phyloP scores from a whole-genome alignment of 768 basidiomycete species.

The Rickenella mellea region DNA sequence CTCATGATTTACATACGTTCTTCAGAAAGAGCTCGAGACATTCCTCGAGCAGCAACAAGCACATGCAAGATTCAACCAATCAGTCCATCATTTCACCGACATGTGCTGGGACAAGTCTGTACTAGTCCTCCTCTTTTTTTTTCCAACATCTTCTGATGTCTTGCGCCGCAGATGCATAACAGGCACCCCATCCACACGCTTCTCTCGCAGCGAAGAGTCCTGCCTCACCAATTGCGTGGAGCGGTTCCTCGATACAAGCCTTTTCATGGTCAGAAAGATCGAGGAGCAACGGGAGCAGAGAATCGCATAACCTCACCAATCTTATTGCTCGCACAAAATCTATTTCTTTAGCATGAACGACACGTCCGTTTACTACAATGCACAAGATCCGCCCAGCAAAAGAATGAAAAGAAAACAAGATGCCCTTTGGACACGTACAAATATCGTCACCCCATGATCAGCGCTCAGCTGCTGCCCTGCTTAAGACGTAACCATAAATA shows the following conservation, averaged over 20 bases:
- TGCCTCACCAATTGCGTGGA: conserved; percentile 89
- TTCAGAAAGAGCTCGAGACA: conserved; percentile 69
- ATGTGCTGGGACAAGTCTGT: conserved; percentile 91
- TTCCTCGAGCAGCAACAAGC: conserved; percentile 82
- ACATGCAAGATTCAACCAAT: conserved; percentile 58
- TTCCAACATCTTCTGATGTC: background rate
- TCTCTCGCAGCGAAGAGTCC: conserved; percentile 69
- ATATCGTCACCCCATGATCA: no score
- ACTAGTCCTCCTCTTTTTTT: conserved; percentile 1
- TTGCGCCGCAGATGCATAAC: conserved; percentile 59
- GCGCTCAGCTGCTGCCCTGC: no score
- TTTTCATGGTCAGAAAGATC: conserved; percentile 70
- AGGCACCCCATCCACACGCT: conserved; percentile 64
- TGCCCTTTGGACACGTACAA: no score
- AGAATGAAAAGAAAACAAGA: no score
- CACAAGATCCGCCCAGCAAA: no score
- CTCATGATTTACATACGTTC: background rate
- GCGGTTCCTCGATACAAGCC: conserved; percentile 79
- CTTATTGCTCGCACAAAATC: no score
- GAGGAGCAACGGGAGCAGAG: conserved; percentile 37
- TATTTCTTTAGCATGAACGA: no score
- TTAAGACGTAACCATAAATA: no score
- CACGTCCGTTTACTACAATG: no score
- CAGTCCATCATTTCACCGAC: conserved; percentile 70
- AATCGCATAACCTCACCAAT: no score